Percentiles rank a stretch among this genome's conserved stretches.
phyloP scores from a whole-genome alignment of 768 basidiomycete genomes.

The Hypsizygus marmoreus region DNA sequence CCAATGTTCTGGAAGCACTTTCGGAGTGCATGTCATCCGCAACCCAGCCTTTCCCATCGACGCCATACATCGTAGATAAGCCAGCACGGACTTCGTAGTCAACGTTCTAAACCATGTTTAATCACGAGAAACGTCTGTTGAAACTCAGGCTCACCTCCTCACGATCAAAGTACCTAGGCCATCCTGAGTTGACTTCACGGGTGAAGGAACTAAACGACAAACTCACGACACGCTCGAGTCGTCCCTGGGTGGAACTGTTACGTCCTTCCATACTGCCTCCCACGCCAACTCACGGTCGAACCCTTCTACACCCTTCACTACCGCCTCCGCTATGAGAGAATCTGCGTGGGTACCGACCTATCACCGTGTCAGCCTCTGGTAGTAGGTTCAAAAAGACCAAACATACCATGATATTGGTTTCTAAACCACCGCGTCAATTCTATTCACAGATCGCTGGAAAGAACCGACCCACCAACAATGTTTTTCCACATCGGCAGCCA shows the following conservation, averaged over 20 bases:
- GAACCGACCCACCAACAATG: slow-evolving; percentile 51
- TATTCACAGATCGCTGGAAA: not conserved
- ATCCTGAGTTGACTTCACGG: not conserved
- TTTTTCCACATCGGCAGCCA: slow-evolving; percentile 95
- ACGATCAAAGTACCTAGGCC: slow-evolving; percentile 63
- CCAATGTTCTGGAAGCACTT: slow-evolving; percentile 75
- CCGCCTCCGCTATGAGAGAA: slow-evolving; percentile 73
- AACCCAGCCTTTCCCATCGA: slow-evolving; percentile 64
- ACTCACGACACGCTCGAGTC: slow-evolving; percentile 56
- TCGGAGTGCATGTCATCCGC: slow-evolving; percentile 80
- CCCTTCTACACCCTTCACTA: slow-evolving; percentile 61
- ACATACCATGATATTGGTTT: slow-evolving; percentile 82
- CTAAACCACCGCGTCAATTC: slow-evolving; percentile 25
- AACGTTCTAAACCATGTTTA: slow-evolving; percentile 46
- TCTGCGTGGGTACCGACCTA: slow-evolving; percentile 81
- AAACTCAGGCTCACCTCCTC: slow-evolving; percentile 50
- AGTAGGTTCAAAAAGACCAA: not conserved
- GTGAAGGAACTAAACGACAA: not conserved
- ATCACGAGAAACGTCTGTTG: not conserved
- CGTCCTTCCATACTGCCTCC: slow-evolving; percentile 77
- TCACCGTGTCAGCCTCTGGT: not conserved
- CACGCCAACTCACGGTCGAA: slow-evolving; percentile 69
- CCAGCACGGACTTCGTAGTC: slow-evolving; percentile 85
- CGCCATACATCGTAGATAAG: slow-evolving; percentile 63
- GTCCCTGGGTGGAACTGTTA: slow-evolving; percentile 57